These are phyloP conservation scores for Erysiphe neolycopersici DNA, from an alignment of 2,329 filamentous ascomycete species.

Conservation along the genomic window DNA sequence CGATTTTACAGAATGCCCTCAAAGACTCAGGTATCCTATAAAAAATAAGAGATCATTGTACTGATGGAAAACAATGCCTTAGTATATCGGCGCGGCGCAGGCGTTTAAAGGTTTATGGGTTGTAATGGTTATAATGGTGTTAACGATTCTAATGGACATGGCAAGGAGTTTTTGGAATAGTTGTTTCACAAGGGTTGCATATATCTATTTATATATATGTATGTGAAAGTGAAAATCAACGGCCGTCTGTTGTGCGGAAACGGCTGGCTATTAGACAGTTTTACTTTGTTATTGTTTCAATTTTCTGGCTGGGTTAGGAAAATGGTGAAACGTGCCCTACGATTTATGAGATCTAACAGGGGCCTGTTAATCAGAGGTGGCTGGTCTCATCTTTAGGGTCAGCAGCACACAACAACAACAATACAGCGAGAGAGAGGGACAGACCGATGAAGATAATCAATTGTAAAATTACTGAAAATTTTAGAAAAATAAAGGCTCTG, in stretches of 20 bases:
- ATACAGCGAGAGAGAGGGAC: not conserved
- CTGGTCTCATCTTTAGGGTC: not conserved
- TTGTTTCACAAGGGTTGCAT: constrained; percentile 8
- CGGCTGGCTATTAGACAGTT: constrained; percentile 6
- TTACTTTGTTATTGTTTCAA: not conserved
- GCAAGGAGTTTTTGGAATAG: constrained; percentile 5
- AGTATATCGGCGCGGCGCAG: constrained; percentile 9
- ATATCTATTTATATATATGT: not conserved
- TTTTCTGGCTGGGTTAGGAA: not conserved
- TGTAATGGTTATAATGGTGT: not conserved
- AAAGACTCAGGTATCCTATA: constrained; percentile 92
- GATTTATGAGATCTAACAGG: not conserved
- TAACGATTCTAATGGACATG: not conserved
- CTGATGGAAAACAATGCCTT: constrained; percentile 4
- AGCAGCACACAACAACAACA: not conserved
- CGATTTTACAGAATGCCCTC: constrained; percentile 89
- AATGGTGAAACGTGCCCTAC: not conserved
- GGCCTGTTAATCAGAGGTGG: not conserved
- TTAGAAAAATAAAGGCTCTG: not conserved
- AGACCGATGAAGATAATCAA: not conserved
- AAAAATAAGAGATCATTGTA: constrained; percentile 13
- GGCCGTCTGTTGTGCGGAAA: not conserved
- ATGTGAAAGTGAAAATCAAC: not conserved
- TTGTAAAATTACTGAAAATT: not conserved
- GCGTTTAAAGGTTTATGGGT: constrained; percentile 1